Percentiles rank a stretch among this genome's conserved stretches.
Conservation (phyloP, 192 early-diverging fungal species). For the Backusella australiensis region DNA sequence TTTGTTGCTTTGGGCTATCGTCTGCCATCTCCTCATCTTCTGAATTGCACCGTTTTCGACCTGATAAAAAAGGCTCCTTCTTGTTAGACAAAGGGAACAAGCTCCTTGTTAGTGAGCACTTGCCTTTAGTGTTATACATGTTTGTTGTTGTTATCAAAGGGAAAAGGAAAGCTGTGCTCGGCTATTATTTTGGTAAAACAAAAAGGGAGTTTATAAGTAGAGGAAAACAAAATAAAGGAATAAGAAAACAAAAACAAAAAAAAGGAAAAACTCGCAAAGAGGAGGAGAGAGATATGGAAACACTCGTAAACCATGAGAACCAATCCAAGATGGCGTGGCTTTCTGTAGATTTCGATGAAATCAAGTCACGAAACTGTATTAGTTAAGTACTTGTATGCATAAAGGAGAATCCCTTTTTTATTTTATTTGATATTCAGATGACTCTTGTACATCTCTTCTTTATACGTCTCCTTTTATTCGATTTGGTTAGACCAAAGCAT, state of each 20-base stretch:
- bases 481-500: not conserved
- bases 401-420: not conserved
- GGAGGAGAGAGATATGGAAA: not conserved
- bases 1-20: not conserved
- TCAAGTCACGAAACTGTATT: not conserved
- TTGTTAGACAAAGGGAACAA: not conserved
- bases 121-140: not conserved
- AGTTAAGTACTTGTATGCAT: not conserved
- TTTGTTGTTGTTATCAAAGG: not conserved
- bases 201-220: not conserved
- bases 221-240: not conserved
- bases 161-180: too few species aligned
- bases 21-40: conserved; percentile 39
- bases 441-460: not conserved
- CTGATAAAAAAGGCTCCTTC: not conserved
- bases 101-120: not conserved
- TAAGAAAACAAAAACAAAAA: not conserved
- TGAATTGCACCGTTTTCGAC: conserved; percentile 28
- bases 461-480: not conserved
- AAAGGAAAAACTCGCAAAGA: not conserved
- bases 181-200: not conserved
- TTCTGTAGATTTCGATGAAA: not conserved
- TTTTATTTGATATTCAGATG: not conserved
- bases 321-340: not conserved
- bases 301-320: not conserved